phyloP scores from a whole-genome alignment of 106 monocot genomes.

The Platanthera guangdongensis region DNA sequence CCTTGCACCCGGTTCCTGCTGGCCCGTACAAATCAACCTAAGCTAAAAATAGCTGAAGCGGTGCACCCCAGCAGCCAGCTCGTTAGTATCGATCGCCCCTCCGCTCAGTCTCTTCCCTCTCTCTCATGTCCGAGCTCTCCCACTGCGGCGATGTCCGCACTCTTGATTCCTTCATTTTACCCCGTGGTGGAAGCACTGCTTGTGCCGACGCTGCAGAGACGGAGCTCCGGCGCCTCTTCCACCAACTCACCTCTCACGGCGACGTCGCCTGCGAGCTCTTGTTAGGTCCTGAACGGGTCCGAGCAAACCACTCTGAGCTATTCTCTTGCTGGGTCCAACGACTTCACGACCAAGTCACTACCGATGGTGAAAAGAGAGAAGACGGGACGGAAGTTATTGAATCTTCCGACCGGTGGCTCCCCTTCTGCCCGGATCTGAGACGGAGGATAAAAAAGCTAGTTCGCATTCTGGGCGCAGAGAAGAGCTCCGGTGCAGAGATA shows the following conservation, averaged over 20 bases:
- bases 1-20: too few relatives aligned
- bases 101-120: not conserved
- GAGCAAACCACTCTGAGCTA: slow-evolving; percentile 1
- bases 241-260: slow-evolving; percentile 5
- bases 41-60: not conserved
- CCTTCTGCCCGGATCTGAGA: slow-evolving; percentile 17
- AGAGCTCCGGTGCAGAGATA: not conserved
- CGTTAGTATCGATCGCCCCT: not conserved
- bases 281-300: not conserved
- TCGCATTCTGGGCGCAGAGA: slow-evolving; percentile 1
- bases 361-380: not conserved
- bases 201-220: slow-evolving; percentile 11
- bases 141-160: not conserved
- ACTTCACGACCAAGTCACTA: not conserved
- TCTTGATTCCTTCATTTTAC: not conserved
- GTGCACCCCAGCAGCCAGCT: not conserved
- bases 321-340: slow-evolving; percentile 9
- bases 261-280: not conserved
- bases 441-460: slow-evolving; percentile 10
- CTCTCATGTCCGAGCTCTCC: slow-evolving; percentile 4
- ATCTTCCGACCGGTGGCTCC: slow-evolving; percentile 1
- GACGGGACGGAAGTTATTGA: not conserved
- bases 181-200: not conserved
- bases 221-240: slow-evolving; percentile 12
- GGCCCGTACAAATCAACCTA: not conserved